Conservation (phyloP, 192 early-diverging fungal genomes). For the Chytriomyces sp. region DNA sequence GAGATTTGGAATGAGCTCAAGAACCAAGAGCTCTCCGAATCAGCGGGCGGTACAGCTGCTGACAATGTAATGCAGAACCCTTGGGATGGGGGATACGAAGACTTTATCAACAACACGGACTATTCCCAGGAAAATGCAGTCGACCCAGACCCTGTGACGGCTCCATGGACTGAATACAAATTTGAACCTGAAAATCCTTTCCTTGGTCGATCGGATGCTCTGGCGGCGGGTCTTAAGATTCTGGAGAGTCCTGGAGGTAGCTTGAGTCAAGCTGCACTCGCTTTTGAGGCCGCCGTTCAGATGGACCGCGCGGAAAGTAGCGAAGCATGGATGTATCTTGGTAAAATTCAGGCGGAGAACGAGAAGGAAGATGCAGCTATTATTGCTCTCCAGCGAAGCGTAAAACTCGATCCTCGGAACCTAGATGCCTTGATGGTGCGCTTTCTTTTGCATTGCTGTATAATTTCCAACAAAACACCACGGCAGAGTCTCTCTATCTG, state of each 20-base stretch:
- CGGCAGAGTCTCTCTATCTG: slow-evolving; percentile 69
- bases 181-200: slow-evolving; percentile 78
- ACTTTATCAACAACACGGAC: slow-evolving; percentile 53
- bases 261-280: slow-evolving; percentile 81
- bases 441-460: no score
- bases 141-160: slow-evolving; percentile 36
- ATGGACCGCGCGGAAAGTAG: slow-evolving; percentile 67
- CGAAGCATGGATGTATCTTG: slow-evolving; percentile 77
- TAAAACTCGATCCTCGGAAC: slow-evolving; percentile 59
- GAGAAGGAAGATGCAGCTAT: slow-evolving; percentile 89
- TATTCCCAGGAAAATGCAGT: neutral
- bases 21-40: slow-evolving; percentile 4
- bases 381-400: slow-evolving; percentile 77
- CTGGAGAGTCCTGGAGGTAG: slow-evolving; percentile 49
- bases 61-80: slow-evolving; percentile 7
- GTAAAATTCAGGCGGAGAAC: slow-evolving; percentile 89
- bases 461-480: neutral
- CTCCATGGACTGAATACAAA: slow-evolving; percentile 56
- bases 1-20: slow-evolving; percentile 53
- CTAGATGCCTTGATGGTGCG: slow-evolving; percentile 36
- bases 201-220: slow-evolving; percentile 43
- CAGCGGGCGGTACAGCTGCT: neutral
- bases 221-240: slow-evolving; percentile 37
- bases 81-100: slow-evolving; percentile 47
- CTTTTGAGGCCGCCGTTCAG: slow-evolving; percentile 85